Evolutionary conservation across 192 early-diverging fungal species (phyloP).

Genomic region (Backusella tarrabulga): DNA sequence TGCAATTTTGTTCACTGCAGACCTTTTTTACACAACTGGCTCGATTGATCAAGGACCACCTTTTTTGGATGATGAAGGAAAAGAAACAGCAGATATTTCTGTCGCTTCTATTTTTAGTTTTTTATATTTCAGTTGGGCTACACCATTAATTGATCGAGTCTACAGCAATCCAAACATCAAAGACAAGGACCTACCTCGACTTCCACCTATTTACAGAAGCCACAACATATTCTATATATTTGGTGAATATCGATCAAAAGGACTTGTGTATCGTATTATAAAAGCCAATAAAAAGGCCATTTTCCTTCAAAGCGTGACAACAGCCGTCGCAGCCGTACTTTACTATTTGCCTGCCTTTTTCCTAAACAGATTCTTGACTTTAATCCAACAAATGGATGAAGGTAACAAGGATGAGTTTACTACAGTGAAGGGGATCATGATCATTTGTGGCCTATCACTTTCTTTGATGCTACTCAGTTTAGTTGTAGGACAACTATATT

Average conservation of each 20-base stretch:
- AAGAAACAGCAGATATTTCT: slow-evolving; percentile 16
- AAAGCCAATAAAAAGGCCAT: slow-evolving; percentile 27
- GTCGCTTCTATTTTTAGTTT: slow-evolving; percentile 34
- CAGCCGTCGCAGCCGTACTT: slow-evolving; percentile 13
- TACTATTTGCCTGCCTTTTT: slow-evolving; percentile 37
- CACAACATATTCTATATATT: slow-evolving; percentile 31
- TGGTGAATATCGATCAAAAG: slow-evolving; percentile 11
- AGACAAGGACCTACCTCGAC: slow-evolving; percentile 23
- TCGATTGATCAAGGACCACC: slow-evolving; percentile 31
- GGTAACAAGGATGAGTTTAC: slow-evolving; percentile 8
- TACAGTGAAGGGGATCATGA: slow-evolving; percentile 46
- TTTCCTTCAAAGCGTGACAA: slow-evolving; percentile 17
- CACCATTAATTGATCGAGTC: slow-evolving; percentile 24
- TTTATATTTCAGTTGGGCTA: slow-evolving; percentile 22
- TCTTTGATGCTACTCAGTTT: slow-evolving; percentile 52
- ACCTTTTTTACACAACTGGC: slow-evolving; percentile 21
- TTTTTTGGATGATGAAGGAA: slow-evolving; percentile 23
- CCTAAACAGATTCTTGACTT: slow-evolving; percentile 29
- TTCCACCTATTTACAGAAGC: slow-evolving; percentile 30
- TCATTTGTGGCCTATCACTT: slow-evolving; percentile 54
- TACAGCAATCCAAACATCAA: slow-evolving; percentile 11
- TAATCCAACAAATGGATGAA: slow-evolving; percentile 26
- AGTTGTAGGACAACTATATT: slow-evolving; percentile 27
- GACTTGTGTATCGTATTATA: slow-evolving; percentile 26
- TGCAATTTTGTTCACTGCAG: background rate